phyloP scores from a whole-genome alignment of 495 filamentous ascomycete genomes.

The Cercophora scortea region DNA sequence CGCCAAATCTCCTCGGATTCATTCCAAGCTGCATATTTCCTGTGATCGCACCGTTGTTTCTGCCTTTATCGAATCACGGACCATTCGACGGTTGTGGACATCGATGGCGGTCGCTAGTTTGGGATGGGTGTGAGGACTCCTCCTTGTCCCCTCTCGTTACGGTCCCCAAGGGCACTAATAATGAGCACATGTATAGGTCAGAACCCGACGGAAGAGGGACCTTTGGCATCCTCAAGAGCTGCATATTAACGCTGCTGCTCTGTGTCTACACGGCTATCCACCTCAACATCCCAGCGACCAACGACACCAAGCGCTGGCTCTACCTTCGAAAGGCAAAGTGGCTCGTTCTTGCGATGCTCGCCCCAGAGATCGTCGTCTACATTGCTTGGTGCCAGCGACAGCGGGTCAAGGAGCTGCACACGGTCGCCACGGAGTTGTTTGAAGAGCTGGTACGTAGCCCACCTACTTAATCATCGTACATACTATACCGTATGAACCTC shows the following conservation, averaged over 20 bases:
- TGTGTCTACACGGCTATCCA: slow-evolving; percentile 14
- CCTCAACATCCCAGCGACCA: slow-evolving; percentile 15
- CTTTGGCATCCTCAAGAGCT: slow-evolving; percentile 2
- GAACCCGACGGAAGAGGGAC: slow-evolving; percentile 4
- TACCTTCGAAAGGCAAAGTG: slow-evolving; percentile 2
- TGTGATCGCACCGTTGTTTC: too few species aligned
- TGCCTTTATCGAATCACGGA: too few species aligned
- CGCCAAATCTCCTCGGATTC: too few species aligned
- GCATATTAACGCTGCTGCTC: slow-evolving; percentile 7
- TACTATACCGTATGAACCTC: neutral
- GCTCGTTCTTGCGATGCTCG: slow-evolving; percentile 3
- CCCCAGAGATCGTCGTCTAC: slow-evolving; percentile 10
- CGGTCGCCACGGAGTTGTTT: neutral
- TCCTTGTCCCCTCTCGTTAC: too few species aligned
- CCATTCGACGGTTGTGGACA: too few species aligned
- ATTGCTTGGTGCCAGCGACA: neutral
- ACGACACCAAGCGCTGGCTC: neutral
- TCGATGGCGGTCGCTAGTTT: too few species aligned
- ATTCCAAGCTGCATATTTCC: too few species aligned
- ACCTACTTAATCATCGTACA: too few species aligned
- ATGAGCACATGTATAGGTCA: neutral
- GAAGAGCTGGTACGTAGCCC: neutral
- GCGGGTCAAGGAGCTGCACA: neutral
- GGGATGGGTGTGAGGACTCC: too few species aligned
- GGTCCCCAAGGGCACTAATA: neutral